Conservation (phyloP, 306 rosid species). For the Prunus armeniaca region DNA sequence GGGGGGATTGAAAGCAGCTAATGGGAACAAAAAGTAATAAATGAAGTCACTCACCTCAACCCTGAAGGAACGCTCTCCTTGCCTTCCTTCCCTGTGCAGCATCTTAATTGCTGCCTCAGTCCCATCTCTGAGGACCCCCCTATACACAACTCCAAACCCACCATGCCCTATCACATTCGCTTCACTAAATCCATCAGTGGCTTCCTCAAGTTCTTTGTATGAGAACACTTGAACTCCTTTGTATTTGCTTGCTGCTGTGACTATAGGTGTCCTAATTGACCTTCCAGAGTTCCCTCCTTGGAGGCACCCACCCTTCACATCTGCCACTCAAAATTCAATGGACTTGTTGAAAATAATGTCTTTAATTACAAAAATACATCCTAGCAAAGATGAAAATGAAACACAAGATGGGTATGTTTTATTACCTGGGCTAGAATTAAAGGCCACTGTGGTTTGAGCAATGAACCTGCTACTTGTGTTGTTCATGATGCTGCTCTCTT, state of each 20-base stretch:
- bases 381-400: neutral
- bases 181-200: conserved; percentile 63
- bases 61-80: conserved; percentile 95
- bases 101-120: conserved; percentile 75
- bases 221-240: conserved; percentile 89
- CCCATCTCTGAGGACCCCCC: conserved; percentile 78
- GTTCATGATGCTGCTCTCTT: conserved; percentile 39
- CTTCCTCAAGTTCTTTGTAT: conserved; percentile 74
- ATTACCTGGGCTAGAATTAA: conserved; percentile 79
- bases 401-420: neutral
- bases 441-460: conserved; percentile 43
- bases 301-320: conserved; percentile 79
- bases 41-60: conserved; percentile 73
- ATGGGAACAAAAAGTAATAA: conserved; percentile 34
- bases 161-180: conserved; percentile 66
- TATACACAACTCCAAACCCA: conserved; percentile 62
- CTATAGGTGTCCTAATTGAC: conserved; percentile 18
- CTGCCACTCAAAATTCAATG: conserved; percentile 32
- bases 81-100: conserved; percentile 67
- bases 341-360: neutral
- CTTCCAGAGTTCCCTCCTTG: conserved; percentile 57
- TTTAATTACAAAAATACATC: neutral
- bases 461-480: conserved; percentile 52
- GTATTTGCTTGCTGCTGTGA: conserved; percentile 31
- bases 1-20: conserved; percentile 22